Conservation (phyloP, 352 stramenopile species). For the Globisporangium sylvaticum region DNA sequence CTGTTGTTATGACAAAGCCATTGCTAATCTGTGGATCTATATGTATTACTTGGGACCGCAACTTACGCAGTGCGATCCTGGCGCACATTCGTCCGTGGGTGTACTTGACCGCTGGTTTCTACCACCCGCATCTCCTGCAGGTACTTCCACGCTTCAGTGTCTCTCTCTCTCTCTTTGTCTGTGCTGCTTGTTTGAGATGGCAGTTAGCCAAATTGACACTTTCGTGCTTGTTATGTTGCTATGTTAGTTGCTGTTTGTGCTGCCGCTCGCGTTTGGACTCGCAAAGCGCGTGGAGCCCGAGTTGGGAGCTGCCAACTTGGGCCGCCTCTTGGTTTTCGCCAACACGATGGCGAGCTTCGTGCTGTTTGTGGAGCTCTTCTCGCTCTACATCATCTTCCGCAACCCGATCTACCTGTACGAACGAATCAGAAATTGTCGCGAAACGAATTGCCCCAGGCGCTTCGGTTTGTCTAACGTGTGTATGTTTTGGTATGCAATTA, state of each 20-base stretch:
- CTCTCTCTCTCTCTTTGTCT: neutral
- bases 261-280: slow-evolving; percentile 62
- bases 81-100: slow-evolving; percentile 85
- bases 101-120: slow-evolving; percentile 82
- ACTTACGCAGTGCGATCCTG: slow-evolving; percentile 82
- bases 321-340: slow-evolving; percentile 70
- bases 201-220: no score
- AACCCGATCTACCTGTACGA: slow-evolving; percentile 73
- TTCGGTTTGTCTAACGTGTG: no score
- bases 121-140: slow-evolving; percentile 77
- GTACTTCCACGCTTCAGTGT: slow-evolving; percentile 15
- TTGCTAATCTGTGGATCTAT: neutral
- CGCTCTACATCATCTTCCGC: slow-evolving; percentile 80
- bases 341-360: slow-evolving; percentile 65
- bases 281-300: slow-evolving; percentile 77
- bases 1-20: neutral
- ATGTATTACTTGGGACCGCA: no score
- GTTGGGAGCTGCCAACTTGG: slow-evolving; percentile 54
- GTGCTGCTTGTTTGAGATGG: no score
- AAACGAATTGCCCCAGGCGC: no score
- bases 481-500: no score
- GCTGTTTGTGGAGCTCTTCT: slow-evolving; percentile 79
- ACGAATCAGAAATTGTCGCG: neutral
- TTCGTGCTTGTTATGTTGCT: no score
- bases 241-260: slow-evolving; percentile 51